phyloP scores from a whole-genome alignment of 306 rosid species.

The Cyclanthera cordifolia region DNA sequence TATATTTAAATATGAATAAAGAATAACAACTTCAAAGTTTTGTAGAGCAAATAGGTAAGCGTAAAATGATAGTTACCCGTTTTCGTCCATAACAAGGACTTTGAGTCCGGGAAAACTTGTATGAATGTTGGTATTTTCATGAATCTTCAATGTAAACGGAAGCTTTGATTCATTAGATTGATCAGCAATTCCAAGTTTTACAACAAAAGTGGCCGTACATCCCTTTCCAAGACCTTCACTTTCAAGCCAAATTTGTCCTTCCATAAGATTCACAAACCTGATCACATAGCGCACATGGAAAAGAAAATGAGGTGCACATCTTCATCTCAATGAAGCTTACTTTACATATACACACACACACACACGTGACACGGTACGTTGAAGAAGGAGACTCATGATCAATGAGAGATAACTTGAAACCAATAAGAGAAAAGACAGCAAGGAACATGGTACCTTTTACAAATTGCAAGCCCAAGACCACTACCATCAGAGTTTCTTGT shows the following conservation, averaged over 20 bases:
- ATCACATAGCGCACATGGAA: conserved; percentile 16
- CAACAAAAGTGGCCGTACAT: conserved; percentile 61
- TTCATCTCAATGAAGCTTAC: not conserved
- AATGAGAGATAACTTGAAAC: not conserved
- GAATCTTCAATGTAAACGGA: conserved; percentile 36
- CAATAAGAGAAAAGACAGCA: not conserved
- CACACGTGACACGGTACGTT: no score
- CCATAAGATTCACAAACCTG: conserved; percentile 98
- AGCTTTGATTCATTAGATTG: conserved; percentile 50
- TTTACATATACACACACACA: no score
- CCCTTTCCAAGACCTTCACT: conserved; percentile 94
- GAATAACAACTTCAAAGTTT: not conserved
- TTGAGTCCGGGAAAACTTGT: conserved; percentile 59
- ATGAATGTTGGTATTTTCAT: conserved; percentile 38
- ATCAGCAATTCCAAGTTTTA: conserved; percentile 74
- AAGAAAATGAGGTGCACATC: no score
- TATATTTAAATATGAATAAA: not conserved
- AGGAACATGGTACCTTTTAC: conserved; percentile 52
- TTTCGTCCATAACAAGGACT: conserved; percentile 81
- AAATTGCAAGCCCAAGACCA: conserved; percentile 90
- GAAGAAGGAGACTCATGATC: no score
- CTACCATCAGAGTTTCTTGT: conserved; percentile 56
- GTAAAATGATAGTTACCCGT: conserved; percentile 61
- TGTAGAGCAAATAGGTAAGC: conserved; percentile 16
- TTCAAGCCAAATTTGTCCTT: conserved; percentile 89